Evolutionary conservation across 1,284 basidiomycete genomes (phyloP).

Genomic region (Xanthoconium separans): DNA sequence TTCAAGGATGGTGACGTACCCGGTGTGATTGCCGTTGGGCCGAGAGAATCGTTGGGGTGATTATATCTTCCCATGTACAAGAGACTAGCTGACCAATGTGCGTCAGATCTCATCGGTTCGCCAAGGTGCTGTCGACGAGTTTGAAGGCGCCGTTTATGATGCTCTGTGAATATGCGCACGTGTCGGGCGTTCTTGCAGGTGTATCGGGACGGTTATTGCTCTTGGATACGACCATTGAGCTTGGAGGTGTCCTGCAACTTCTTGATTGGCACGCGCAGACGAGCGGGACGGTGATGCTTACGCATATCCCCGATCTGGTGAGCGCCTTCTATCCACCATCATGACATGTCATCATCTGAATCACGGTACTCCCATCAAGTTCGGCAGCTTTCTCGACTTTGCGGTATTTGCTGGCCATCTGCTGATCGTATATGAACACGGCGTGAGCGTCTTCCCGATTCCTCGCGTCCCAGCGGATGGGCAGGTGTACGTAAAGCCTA

Average conservation of each 20-base stretch:
- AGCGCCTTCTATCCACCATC: background rate
- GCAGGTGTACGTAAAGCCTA: constrained; percentile 20
- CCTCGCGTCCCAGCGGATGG: constrained; percentile 24
- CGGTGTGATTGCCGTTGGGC: constrained; percentile 22
- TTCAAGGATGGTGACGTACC: constrained; percentile 18
- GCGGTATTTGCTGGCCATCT: constrained; percentile 23
- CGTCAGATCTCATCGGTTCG: constrained; percentile 17
- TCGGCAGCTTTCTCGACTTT: constrained; percentile 26
- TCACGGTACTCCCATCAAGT: constrained; percentile 8
- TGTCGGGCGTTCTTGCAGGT: constrained; percentile 23
- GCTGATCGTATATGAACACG: constrained; percentile 28
- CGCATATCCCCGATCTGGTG: constrained; percentile 23
- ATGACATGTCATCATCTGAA: background rate
- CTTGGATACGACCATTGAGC: constrained; percentile 24
- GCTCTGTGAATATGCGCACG: constrained; percentile 23
- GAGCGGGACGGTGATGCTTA: constrained; percentile 25
- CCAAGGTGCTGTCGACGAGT: constrained; percentile 18
- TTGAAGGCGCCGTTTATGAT: constrained; percentile 20
- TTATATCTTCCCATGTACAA: background rate
- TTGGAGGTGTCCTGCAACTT: constrained; percentile 25
- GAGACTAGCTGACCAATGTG: background rate
- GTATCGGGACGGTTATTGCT: constrained; percentile 27
- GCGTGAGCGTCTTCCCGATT: constrained; percentile 28
- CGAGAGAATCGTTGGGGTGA: constrained; percentile 16
- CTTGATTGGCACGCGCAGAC: constrained; percentile 27